phyloP scores from a whole-genome alignment of 1,139 yeast genomes.

The Yamadazyma mexicana region DNA sequence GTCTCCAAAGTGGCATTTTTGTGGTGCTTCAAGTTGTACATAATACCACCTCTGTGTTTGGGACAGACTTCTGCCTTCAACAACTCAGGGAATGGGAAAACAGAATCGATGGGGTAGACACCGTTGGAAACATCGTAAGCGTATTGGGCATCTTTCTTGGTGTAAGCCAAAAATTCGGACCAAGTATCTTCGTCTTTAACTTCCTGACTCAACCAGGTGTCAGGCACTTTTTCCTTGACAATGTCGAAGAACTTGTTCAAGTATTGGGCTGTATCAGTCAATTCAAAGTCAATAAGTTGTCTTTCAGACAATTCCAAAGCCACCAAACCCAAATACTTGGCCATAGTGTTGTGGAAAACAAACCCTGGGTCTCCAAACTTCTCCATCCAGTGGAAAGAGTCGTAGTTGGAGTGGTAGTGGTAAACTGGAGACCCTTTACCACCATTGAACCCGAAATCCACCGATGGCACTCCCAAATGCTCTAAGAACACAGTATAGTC shows the following conservation, averaged over 20 bases:
- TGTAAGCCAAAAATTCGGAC: conserved; percentile 19
- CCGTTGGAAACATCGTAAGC: conserved; percentile 26
- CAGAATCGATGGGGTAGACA: conserved; percentile 16
- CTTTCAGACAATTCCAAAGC: conserved; percentile 54
- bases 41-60: conserved; percentile 11
- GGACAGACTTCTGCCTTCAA: conserved; percentile 12
- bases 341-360: conserved; percentile 53
- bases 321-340: conserved; percentile 59
- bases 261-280: conserved; percentile 36
- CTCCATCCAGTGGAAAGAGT: conserved; percentile 57
- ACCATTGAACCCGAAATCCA: conserved; percentile 36
- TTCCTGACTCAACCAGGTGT: conserved; percentile 27
- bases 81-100: conserved; percentile 27
- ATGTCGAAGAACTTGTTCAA: conserved; percentile 31
- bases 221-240: conserved; percentile 32
- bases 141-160: conserved; percentile 21
- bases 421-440: conserved; percentile 37
- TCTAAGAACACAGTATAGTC: conserved; percentile 50
- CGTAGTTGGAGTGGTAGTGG: conserved; percentile 62
- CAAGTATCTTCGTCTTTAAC: conserved; percentile 16
- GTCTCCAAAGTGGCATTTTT: conserved; percentile 26
- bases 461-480: conserved; percentile 47
- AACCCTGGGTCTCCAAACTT: conserved; percentile 56
- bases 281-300: conserved; percentile 46
- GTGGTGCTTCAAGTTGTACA: conserved; percentile 12